Base-by-base conservation (phyloP, 371 early-diverging fungal species). In the Mucor lusitanicus region DNA sequence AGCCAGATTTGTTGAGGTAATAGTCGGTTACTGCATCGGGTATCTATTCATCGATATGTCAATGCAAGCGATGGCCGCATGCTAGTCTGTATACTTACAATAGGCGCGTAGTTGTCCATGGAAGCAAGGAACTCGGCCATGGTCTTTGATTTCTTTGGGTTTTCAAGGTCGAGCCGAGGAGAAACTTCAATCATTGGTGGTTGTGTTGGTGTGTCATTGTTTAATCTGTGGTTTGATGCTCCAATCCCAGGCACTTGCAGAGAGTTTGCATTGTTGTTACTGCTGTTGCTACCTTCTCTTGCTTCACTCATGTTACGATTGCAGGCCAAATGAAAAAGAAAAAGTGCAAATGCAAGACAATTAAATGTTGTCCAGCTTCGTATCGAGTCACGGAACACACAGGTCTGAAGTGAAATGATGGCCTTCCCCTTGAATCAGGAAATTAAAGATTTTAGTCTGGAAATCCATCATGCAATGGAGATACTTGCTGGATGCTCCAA, bases 21-120 rank as follows among this genome's bases (percentile, higher is more conserved):
- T 98, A 95, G 72, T 99, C 99, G 25, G 96, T 94, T 12, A 99
- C 94, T 35, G 93, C 92, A 73, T 99, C 99, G 39, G 99, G 99
- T 72, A 99, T 95, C 93, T 93, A 72, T 21, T 53, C 6, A 44
- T 19, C 25, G 33, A 23, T 1, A 23, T 50, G 13, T 50, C n/a
- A 27, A 58, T 48, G 33, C 0, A 23, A 32, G 3, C 9, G 40
- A 28, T 63, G 15, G 33, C 17, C 25, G n/a, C 13, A 37, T 12
- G 37, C 8, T 50, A 9, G 5, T 11, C 7, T 25, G 3, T 28
- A 21, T 7, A 19, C 21, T 72, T 86, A 94, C 94, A 69, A 96
- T 88, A 0, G 98, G 97, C 39, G 91, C 84, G 63, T 92, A 95
- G 59, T 89, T 88, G 69, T 97, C 96, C 94, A 97, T 94, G 75